A percentile compares a stretch with the other conserved stretches of the same genome.
phyloP scores from a whole-genome alignment of 2,329 filamentous ascomycete species.

The Pyrenophora graminea region DNA sequence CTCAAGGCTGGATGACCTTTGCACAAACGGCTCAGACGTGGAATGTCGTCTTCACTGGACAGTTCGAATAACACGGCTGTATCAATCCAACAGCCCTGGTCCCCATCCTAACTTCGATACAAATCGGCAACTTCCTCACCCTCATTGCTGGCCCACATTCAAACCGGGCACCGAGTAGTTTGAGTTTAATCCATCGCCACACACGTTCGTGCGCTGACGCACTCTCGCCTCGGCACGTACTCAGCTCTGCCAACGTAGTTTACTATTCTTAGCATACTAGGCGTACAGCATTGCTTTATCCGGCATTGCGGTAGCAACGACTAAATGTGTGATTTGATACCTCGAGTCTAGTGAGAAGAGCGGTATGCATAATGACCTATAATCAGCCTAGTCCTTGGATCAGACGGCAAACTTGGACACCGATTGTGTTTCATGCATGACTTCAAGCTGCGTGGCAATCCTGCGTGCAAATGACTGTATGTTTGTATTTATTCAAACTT shows the following conservation, averaged over 20 bases:
- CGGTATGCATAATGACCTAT: slow-evolving; percentile 26
- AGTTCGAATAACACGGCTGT: no score
- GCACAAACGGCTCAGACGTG: no score
- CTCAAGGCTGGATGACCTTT: no score
- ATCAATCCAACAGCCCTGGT: background rate
- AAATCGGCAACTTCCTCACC: slow-evolving; percentile 1
- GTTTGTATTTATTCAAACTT: no score
- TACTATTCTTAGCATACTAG: slow-evolving; percentile 22
- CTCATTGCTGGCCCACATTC: background rate
- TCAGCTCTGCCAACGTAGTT: slow-evolving; percentile 11
- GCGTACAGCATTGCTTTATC: slow-evolving; percentile 12
- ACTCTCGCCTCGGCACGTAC: slow-evolving; percentile 7
- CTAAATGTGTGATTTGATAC: slow-evolving; percentile 2
- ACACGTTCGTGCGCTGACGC: slow-evolving; percentile 12
- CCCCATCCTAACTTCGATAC: background rate
- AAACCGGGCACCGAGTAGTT: background rate
- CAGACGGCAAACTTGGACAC: background rate
- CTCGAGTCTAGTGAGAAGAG: slow-evolving; percentile 14
- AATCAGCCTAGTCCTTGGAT: slow-evolving; percentile 10
- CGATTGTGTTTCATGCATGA: no score
- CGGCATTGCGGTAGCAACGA: slow-evolving; percentile 8
- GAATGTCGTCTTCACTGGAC: no score
- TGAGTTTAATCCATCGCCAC: background rate
- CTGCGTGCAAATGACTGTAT: no score
- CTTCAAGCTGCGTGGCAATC: no score